Conservation (phyloP, 1,284 basidiomycete genomes). For the Trametes hirsuta region DNA sequence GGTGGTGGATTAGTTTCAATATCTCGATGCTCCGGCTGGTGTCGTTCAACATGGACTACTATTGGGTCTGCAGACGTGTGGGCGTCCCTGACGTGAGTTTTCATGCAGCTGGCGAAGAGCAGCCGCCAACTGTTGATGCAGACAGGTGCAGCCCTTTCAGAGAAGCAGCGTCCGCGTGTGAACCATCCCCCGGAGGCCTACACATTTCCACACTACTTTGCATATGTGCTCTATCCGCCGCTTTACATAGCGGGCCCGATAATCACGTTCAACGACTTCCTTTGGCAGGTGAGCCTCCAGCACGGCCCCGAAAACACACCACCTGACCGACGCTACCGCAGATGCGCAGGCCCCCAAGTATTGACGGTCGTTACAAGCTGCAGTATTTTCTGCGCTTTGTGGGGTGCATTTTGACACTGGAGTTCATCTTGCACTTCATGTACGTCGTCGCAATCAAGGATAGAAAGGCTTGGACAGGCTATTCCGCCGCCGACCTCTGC, state of each 20-base stretch:
- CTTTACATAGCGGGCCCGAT: constrained; percentile 97
- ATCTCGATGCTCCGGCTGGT: constrained; percentile 95
- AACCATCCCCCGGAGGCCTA: constrained; percentile 55
- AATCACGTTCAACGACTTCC: constrained; percentile 94
- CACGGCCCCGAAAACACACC: neutral
- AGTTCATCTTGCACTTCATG: constrained; percentile 92
- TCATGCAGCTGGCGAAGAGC: neutral
- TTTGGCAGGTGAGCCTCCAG: constrained; percentile 74
- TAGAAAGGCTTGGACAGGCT: constrained; percentile 72
- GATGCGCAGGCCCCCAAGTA: constrained; percentile 55
- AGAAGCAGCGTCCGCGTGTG: constrained; percentile 60
- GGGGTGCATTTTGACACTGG: constrained; percentile 82
- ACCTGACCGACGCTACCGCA: constrained; percentile 32
- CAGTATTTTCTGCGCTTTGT: constrained; percentile 78
- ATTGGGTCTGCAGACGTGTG: constrained; percentile 69
- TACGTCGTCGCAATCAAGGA: constrained; percentile 98
- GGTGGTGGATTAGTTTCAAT: constrained; percentile 96
- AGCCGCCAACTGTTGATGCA: constrained; percentile 23
- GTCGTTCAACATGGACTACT: constrained; percentile 91
- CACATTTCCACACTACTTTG: constrained; percentile 60
- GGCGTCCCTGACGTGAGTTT: constrained; percentile 47
- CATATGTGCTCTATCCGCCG: constrained; percentile 89
- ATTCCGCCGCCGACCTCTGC: constrained; percentile 80
- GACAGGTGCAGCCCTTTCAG: constrained; percentile 41
- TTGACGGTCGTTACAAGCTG: constrained; percentile 41